Evolutionary conservation across 768 basidiomycete species (phyloP), one percentile per base, ranked within the genome.

Genomic region (Mrakia frigida): DNA sequence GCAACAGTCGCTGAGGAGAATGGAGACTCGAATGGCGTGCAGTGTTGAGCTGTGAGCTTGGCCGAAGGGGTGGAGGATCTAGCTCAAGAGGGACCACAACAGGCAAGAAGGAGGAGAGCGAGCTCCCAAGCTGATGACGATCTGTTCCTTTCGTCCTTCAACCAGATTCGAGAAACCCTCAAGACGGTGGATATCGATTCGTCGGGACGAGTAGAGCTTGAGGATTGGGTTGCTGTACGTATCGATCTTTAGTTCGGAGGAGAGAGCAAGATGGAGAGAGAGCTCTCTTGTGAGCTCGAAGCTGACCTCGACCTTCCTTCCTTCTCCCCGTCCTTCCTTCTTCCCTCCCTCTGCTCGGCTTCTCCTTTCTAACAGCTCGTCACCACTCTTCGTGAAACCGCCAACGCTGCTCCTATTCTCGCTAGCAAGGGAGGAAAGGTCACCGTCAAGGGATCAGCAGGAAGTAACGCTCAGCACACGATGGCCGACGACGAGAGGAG

Each of bases 171-270:
- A 80, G 86, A 87, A 78, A 86, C 95, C 0, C 86, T 99, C 83
- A 99, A 99, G 85, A 88, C 90, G 80, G 95, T 98, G 81, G 91
- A 90, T 76, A 89, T 98, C 70, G 96, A 98, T 83, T 91, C 96
- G 7, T 93, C 91, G 83, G 96, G 97, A 63, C 93, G 94, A 83
- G 90, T 99, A 76, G 97, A 98, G 84, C 85, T 98, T 77, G 97
- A 98, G 80, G 97, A 98, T 82, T 99, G 93, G 91, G 95, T 98
- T 63, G 96, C 98, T 88, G 92, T 95, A 79, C 77, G 88, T 78
- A 5, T 16, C 50, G 35, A 41, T 37, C 37, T 70, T 50, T 77
- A 31, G 52, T 18, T 61, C 14, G 31, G 10, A 33, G 5, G 33
- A 73, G 21, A 33, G 2, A 23, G 52, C n/a, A 43, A 14, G 46